Base-by-base conservation (phyloP, 331 rosid species). In the Cydonia oblonga region DNA sequence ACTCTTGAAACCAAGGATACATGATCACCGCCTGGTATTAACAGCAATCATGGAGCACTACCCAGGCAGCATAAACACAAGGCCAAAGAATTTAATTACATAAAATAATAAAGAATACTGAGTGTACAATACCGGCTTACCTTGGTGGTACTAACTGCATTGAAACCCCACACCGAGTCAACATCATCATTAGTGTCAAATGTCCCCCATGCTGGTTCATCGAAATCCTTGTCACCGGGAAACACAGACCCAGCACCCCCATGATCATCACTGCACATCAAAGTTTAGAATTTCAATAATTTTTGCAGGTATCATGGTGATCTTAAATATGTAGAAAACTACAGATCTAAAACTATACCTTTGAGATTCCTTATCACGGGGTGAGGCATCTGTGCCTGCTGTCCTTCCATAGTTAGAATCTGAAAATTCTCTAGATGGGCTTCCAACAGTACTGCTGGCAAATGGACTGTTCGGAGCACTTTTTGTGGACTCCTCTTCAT, bases 161-260 rank as follows among this genome's bases (percentile, higher is more conserved):
- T 91, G 77, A 95, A 89, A 75, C 90, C 97, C 99, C 97, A 95
- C 49, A 91, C 86, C 2, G 98, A 88, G 82, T 91, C 96, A 72
- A 91, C 11, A 40, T 95, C 97, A 76, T 89, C 96, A 68, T 91
- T 91, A 49, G 86, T 15, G 79, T 91, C 99, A 38, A 88, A 91
- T 54, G 87, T 83, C 71, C 98, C 98, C 99, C 99, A 95, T 4
- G 81, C 75, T 51, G 91, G 89, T 29, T 26, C 32, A 46, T 95
- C 96, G 42, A 81, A 91, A 83, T 77, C 54, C 83, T 87, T 87
- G 83, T 88, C 96, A 51, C 91, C 92, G 53, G 89, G 79, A 77
- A 89, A 91, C 56, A 76, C 40, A 79, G 99, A 88, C 75, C 92
- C 87, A 33, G 63, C 84, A 59, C 78, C 93, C 70, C 79, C 88